Base-by-base conservation (phyloP, 495 filamentous ascomycete species). In the Hypoxylon perforatum region DNA sequence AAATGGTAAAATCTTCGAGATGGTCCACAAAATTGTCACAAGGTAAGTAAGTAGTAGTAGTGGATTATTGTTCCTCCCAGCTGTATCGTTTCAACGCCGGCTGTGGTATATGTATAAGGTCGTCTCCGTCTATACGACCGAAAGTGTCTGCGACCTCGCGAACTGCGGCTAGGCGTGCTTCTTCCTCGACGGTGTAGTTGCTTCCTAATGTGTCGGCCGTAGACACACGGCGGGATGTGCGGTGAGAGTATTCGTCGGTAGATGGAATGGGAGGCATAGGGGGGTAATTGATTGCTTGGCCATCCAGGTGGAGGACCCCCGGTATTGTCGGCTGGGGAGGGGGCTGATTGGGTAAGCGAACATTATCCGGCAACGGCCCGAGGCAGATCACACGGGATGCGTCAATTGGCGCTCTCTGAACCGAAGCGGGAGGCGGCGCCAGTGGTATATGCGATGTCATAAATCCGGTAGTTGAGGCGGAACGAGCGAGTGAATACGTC, bases 31-130 rank as follows among this genome's bases (percentile, higher is more conserved):
- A 44, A n/a, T n/a, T 50, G 57, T 36, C 33, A 51, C 11, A 49
- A 30, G 19, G 30, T 12, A n/a, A n/a, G n/a, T n/a, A n/a, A n/a
- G 10, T 35, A 1, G n/a, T 19, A 33, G n/a, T 46, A 45, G 18
- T 35, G 22, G 33, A 41, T 69, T 75, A 57, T 53, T 75, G 72
- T 45, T 80, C 77, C 61, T 86, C 83, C 82, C 82, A 86, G 56
- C 80, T 82, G 56, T 82, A 86, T 45, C 83, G 74, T 55, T 79
- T 78, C 25, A 79, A 81, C 14, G 82, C 82, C 25, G 79, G 73
- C 53, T 84, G 80, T 6, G 83, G 83, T 21, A 85, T 77, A 49
- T 84, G 83, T 7, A 85, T 73, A 19, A 86, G 61, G 48, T 84
- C 83, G 11, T 65, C 73, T 0, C 79, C 80, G 25, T 73, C 70